phyloP scores from a whole-genome alignment of 1,284 basidiomycete species.

The Schizophyllum commune region DNA sequence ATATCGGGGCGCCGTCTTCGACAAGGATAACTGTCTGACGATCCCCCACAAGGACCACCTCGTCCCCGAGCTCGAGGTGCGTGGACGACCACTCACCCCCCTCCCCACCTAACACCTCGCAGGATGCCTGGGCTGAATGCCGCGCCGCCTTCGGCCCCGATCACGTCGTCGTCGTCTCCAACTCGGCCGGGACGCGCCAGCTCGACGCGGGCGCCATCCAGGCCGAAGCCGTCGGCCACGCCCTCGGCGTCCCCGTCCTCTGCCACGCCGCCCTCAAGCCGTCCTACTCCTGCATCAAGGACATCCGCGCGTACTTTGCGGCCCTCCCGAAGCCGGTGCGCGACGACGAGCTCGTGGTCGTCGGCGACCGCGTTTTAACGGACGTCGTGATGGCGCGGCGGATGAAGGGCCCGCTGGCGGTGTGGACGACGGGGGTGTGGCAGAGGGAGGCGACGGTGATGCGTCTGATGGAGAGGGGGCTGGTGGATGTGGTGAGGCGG shows the following conservation, averaged over 20 bases:
- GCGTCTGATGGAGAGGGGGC: constrained; percentile 48
- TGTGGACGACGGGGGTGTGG: constrained; percentile 69
- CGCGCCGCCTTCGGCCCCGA: constrained; percentile 66
- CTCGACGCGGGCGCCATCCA: constrained; percentile 54
- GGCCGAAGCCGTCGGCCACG: constrained; percentile 88
- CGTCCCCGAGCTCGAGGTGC: constrained; percentile 63
- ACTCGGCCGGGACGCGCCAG: constrained; percentile 94
- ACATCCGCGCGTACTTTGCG: constrained; percentile 60
- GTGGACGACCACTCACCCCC: constrained; percentile 11
- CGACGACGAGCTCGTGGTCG: constrained; percentile 58
- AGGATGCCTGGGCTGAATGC: constrained; percentile 76
- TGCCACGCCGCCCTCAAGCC: constrained; percentile 76
- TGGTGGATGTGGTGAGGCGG: neutral
- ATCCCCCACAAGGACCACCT: constrained; percentile 66
- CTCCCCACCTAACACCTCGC: constrained; percentile 7
- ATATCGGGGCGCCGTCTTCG: constrained; percentile 84
- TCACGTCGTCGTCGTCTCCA: constrained; percentile 88
- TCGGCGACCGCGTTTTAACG: constrained; percentile 91
- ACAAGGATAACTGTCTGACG: constrained; percentile 99
- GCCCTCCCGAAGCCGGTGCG: constrained; percentile 43
- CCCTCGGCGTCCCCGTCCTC: constrained; percentile 80
- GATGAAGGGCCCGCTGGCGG: constrained; percentile 54
- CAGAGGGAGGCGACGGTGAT: constrained; percentile 50
- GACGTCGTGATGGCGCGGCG: constrained; percentile 85
- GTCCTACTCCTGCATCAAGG: constrained; percentile 59